Evolutionary conservation across 1,139 yeast species (phyloP).

Genomic region (Hyphopichia fennica): DNA sequence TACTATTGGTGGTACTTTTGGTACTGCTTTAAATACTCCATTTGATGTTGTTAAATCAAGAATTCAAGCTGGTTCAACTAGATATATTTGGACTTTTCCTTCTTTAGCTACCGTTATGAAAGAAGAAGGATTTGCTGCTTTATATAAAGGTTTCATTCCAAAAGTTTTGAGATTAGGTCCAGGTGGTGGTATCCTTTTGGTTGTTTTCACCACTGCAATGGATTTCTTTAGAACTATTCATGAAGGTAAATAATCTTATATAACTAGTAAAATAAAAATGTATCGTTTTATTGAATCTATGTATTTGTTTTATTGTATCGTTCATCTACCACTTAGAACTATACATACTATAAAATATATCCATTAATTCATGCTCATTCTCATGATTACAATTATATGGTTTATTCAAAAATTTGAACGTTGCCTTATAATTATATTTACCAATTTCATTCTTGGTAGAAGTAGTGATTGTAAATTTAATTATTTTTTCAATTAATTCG

Average conservation of each 20-base stretch:
- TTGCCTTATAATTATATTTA: constrained; percentile 12
- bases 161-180: constrained; percentile 98
- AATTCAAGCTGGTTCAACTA: constrained; percentile 85
- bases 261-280: background rate
- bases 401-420: constrained; percentile 13
- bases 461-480: constrained; percentile 13
- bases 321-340: background rate
- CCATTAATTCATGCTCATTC: constrained; percentile 12
- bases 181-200: constrained; percentile 97
- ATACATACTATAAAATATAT: background rate
- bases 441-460: background rate
- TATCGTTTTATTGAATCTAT: background rate
- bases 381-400: background rate
- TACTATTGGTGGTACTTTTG: constrained; percentile 93
- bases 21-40: constrained; percentile 92
- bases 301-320: background rate
- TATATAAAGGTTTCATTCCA: constrained; percentile 94
- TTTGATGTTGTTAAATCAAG: constrained; percentile 97
- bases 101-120: constrained; percentile 70
- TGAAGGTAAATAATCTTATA: constrained; percentile 16
- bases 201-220: constrained; percentile 92
- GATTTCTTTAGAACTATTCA: constrained; percentile 82
- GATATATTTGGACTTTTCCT: constrained; percentile 92
- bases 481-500: constrained; percentile 22
- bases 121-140: constrained; percentile 88